Percentiles rank a stretch among this genome's conserved stretches.
phyloP scores from a whole-genome alignment of 163 green algal species.

The Scenedesmus sp. region DNA sequence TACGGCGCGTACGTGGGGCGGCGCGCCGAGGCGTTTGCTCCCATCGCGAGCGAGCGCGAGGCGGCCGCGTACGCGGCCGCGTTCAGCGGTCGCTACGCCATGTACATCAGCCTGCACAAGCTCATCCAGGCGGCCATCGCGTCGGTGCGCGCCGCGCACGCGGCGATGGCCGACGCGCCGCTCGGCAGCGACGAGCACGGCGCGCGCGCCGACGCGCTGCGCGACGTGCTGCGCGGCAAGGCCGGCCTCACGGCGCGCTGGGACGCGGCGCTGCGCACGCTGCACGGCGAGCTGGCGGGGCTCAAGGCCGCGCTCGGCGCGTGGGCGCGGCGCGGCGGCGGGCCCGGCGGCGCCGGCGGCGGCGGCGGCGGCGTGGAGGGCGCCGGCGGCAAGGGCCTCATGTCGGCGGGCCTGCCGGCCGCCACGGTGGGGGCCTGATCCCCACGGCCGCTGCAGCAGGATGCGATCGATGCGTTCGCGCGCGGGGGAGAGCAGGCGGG shows the following conservation, averaged over 20 bases:
- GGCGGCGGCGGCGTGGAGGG: not conserved
- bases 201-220: slow-evolving; percentile 1
- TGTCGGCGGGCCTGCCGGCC: not conserved
- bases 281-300: slow-evolving; percentile 16
- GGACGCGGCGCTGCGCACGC: slow-evolving; percentile 4
- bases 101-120: slow-evolving; percentile 20
- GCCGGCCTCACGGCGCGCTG: not conserved
- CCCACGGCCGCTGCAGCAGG: no score
- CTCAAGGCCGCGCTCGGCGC: not conserved
- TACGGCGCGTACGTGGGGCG: not conserved
- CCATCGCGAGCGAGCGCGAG: slow-evolving; percentile 7
- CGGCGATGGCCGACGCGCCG: not conserved
- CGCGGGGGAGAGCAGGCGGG: no score
- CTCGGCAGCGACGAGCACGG: not conserved
- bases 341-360: not conserved
- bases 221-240: slow-evolving; percentile 5
- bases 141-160: not conserved
- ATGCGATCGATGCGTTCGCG: no score
- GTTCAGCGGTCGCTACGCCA: slow-evolving; percentile 15
- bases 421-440: no score
- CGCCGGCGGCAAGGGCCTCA: slow-evolving; percentile 10
- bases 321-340: not conserved
- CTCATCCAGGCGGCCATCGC: slow-evolving; percentile 13
- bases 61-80: slow-evolving; percentile 6
- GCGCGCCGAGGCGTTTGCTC: not conserved